Conservation (phyloP, 768 basidiomycete genomes). For the Podaxis sp. region DNA sequence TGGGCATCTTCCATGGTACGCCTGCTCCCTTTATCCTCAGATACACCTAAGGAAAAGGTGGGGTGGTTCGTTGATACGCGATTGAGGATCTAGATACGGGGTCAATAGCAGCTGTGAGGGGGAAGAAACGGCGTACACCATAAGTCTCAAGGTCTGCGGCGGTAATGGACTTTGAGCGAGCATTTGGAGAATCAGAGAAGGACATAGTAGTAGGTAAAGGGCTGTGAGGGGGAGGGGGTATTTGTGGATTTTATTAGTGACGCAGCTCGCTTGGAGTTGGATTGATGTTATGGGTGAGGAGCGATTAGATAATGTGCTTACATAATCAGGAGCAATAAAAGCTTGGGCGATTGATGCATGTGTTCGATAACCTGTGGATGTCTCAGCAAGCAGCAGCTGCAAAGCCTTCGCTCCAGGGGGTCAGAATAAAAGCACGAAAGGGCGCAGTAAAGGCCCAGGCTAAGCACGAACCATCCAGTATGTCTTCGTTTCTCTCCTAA, state of each 20-base stretch:
- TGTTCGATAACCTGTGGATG: constrained; percentile 62
- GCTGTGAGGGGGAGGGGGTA: background rate
- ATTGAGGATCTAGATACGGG: constrained; percentile 58
- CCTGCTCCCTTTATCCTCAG: constrained; percentile 87
- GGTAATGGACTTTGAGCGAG: constrained; percentile 79
- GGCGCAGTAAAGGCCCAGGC: constrained; percentile 90
- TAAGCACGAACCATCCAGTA: constrained; percentile 88
- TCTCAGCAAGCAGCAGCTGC: constrained; percentile 83
- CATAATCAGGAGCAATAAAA: constrained; percentile 3
- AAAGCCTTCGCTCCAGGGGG: constrained; percentile 92
- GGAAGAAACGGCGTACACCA: constrained; percentile 52
- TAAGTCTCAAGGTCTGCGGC: constrained; percentile 75
- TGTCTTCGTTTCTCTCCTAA: constrained; percentile 13
- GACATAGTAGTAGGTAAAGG: constrained; percentile 27
- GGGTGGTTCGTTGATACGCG: constrained; percentile 68
- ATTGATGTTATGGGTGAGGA: background rate
- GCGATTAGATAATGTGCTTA: constrained; percentile 16
- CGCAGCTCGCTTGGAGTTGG: constrained; percentile 15
- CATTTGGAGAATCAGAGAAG: constrained; percentile 68
- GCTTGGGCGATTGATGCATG: constrained; percentile 1
- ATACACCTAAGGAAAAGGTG: constrained; percentile 67
- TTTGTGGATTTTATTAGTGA: constrained; percentile 4
- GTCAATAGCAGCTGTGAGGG: constrained; percentile 7
- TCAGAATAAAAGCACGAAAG: constrained; percentile 92
- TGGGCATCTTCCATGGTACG: constrained; percentile 98